Percentiles rank a stretch among this genome's conserved stretches.
phyloP scores from a whole-genome alignment of 2,329 filamentous ascomycete genomes.

The Botrytis cinerea region DNA sequence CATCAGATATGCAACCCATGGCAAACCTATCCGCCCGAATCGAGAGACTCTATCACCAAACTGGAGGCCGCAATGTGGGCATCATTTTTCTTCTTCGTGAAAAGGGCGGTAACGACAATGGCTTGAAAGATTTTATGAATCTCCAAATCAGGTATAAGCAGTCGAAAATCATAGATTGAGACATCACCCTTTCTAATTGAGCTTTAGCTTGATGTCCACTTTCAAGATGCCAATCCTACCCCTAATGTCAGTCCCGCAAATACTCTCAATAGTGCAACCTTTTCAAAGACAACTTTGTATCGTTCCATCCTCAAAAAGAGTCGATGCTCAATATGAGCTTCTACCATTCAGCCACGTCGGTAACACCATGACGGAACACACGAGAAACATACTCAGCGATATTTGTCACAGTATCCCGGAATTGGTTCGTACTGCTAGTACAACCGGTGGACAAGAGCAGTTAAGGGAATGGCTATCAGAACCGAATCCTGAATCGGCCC shows the following conservation, averaged over 20 bases:
- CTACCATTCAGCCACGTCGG: conserved; percentile 39
- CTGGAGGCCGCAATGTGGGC: conserved; percentile 38
- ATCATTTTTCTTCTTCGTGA: conserved; percentile 41
- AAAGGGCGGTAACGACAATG: conserved; percentile 29
- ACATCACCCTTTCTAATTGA: conserved; percentile 19
- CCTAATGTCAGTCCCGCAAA: conserved; percentile 30
- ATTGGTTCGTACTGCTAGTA: conserved; percentile 36
- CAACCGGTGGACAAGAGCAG: conserved; percentile 30
- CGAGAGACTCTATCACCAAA: conserved; percentile 40
- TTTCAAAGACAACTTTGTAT: conserved; percentile 37
- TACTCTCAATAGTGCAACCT: conserved; percentile 33
- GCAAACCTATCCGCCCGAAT: conserved; percentile 35
- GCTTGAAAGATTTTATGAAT: conserved; percentile 35
- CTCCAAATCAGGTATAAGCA: conserved; percentile 38
- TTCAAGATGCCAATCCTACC: conserved; percentile 41
- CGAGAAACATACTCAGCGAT: conserved; percentile 41
- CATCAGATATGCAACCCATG: conserved; percentile 32
- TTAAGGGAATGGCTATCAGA: conserved; percentile 36
- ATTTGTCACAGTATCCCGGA: conserved; percentile 36
- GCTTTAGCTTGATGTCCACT: conserved; percentile 33
- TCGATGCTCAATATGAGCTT: conserved; percentile 30
- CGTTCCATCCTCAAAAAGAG: conserved; percentile 12
- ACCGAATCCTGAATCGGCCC: conserved; percentile 25
- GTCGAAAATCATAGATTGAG: background rate
- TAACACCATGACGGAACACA: conserved; percentile 38